Evolutionary conservation across 2,329 filamentous ascomycete genomes (phyloP).

Genomic region (Aspergillus sp.): DNA sequence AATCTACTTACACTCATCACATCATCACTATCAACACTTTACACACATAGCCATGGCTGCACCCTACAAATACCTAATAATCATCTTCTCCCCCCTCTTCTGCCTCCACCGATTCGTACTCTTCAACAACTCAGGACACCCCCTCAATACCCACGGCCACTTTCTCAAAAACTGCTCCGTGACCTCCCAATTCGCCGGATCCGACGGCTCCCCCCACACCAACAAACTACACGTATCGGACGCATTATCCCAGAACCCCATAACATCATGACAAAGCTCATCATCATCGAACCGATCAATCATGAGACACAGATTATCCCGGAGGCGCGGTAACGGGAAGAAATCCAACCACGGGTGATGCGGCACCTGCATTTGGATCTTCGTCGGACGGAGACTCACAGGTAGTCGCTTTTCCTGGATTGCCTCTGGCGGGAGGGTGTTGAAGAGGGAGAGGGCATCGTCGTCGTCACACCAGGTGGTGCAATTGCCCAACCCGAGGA

Average conservation of each 20-base stretch:
- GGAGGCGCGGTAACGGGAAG: conserved; percentile 36
- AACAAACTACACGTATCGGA: conserved; percentile 39
- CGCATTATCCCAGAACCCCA: conserved; percentile 34
- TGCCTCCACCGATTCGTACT: conserved; percentile 32
- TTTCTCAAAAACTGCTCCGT: conserved; percentile 49
- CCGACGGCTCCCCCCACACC: conserved; percentile 54
- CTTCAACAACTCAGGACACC: conserved; percentile 30
- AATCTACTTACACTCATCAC: too few species aligned
- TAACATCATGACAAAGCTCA: conserved; percentile 42
- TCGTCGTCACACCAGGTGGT: conserved; percentile 30
- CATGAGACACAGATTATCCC: conserved; percentile 44
- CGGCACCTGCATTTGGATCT: conserved; percentile 36
- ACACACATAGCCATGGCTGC: too few species aligned
- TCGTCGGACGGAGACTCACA: conserved; percentile 39
- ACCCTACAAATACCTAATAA: conserved; percentile 5
- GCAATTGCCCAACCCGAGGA: conserved; percentile 26
- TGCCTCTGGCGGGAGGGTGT: conserved; percentile 9
- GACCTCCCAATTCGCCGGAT: conserved; percentile 51
- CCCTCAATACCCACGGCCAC: conserved; percentile 41
- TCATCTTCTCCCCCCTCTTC: conserved; percentile 13
- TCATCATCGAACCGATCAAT: conserved; percentile 36
- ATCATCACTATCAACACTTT: too few species aligned
- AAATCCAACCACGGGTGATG: conserved; percentile 47
- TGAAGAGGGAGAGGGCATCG: conserved; percentile 33
- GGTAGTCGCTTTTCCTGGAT: conserved; percentile 24